phyloP scores from a whole-genome alignment of 1,284 basidiomycete genomes.

The Rhodotorula sp. region DNA sequence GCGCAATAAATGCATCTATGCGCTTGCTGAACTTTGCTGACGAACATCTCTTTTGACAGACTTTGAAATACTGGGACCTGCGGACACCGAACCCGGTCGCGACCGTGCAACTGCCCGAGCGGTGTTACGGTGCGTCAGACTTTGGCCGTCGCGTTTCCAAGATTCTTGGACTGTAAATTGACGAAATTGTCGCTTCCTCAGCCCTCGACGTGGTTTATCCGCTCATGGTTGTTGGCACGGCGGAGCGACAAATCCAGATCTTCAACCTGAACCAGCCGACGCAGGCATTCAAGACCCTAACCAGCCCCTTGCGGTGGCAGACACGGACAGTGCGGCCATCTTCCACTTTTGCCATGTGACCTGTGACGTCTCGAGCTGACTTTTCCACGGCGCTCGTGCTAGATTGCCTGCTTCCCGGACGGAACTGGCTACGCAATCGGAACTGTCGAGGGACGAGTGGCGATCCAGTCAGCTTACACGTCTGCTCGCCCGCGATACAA shows the following conservation, averaged over 20 bases:
- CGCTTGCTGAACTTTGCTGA: not conserved
- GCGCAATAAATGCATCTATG: constrained; percentile 13
- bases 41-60: constrained; percentile 14
- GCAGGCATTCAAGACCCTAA: constrained; percentile 70
- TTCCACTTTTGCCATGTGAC: too few species aligned
- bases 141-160: too few species aligned
- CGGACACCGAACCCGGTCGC: constrained; percentile 69
- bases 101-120: constrained; percentile 76
- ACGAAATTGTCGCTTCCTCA: constrained; percentile 31
- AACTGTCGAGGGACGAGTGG: constrained; percentile 91
- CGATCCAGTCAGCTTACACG: constrained; percentile 73
- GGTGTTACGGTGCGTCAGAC: constrained; percentile 62
- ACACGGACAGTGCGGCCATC: constrained; percentile 62
- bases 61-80: constrained; percentile 82
- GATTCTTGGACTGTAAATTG: too few species aligned
- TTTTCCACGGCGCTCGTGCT: not conserved
- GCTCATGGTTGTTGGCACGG: constrained; percentile 91
- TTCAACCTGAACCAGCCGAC: constrained; percentile 81
- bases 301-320: constrained; percentile 89
- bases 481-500: not conserved
- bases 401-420: constrained; percentile 74
- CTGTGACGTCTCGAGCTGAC: not conserved
- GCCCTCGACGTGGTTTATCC: constrained; percentile 79
- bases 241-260: constrained; percentile 84
- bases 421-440: constrained; percentile 85